These are phyloP conservation scores for Gastrolobium villosum DNA, from an alignment of 306 rosid species.

Conservation along the genomic window DNA sequence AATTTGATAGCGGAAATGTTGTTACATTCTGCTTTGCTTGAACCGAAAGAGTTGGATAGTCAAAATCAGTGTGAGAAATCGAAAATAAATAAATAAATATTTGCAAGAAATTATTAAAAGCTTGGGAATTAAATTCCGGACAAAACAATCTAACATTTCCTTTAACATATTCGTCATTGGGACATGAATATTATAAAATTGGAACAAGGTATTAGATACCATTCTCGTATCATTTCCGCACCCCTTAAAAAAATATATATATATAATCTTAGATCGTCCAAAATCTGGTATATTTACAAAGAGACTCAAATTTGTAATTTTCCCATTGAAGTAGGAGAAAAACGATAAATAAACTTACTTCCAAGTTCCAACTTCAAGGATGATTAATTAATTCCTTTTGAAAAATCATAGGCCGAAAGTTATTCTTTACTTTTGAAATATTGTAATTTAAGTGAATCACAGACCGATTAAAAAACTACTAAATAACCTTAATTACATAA, in stretches of 20 bases:
- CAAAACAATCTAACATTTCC: neutral
- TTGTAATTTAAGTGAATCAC: neutral
- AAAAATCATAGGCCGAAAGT: slow-evolving; percentile 2
- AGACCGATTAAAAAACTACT: neutral
- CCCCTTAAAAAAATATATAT: no score
- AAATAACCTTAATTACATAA: no score
- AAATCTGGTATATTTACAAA: neutral
- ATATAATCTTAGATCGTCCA: neutral
- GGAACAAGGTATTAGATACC: neutral
- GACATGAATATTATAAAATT: slow-evolving; percentile 3
- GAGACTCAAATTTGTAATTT: slow-evolving; percentile 1
- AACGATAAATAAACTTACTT: neutral
- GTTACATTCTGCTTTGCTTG: no score
- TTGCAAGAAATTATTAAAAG: no score
- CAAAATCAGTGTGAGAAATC: no score
- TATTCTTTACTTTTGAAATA: slow-evolving; percentile 4
- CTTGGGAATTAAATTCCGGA: neutral
- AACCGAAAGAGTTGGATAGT: no score
- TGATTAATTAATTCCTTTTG: neutral
- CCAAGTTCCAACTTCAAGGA: slow-evolving; percentile 11
- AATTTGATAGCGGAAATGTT: no score
- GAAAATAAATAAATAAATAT: no score
- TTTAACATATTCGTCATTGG: neutral
- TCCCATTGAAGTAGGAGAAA: neutral
- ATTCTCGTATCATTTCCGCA: no score